Base-by-base conservation (phyloP, 2,329 filamentous ascomycete genomes). In the Pezicula rhizophila region DNA sequence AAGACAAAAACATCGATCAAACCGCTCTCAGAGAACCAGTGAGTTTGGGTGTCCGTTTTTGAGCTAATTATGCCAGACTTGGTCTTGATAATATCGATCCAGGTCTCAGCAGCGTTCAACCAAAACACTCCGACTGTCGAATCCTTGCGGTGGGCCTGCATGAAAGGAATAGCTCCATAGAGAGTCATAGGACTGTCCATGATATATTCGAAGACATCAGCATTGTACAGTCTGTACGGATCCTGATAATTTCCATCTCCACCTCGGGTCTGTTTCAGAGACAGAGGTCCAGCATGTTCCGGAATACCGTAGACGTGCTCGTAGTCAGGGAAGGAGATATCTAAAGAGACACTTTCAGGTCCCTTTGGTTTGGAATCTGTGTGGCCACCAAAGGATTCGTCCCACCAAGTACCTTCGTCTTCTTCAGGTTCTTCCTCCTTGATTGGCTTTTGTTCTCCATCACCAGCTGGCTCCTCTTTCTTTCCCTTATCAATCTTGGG, bases 131-230 rank as follows among this genome's bases (percentile, higher is more conserved):
- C 93, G 26, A 97, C 92, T 1, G 89, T 93, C 0, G 92, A 97
- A 62, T 85, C 87, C 66, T 92, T 95, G 60, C 87, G 87, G 64
- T 99, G 92, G 15, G 93, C 93, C 68, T 97, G 93, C 89, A 99
- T 95, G 64, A 97, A 88, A 2, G 93, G 93, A 59, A 99, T 97
- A 7, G 90, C 76, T n/a, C 93, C 93, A 63, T 99, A 99, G 2
- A 99, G 77, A 1, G 93, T 97, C 93, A 99, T 99, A 1, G 93
- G 91, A 68, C 90, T 97, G 68, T 97, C 88, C 60, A 96, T 79
- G 60, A 96, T 85, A 67, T 99, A 99, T 70, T 99, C 93, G 60
- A 99, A 99, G 10, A 99, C 93, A 66, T 99, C 93, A 28, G 89
- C 80, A 67, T 99, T 99, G 73, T 96, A 96, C 67, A 99, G 70